These are phyloP conservation scores for Solanum appendiculatum DNA, from an alignment of 257 asterid genomes.

Conservation along the genomic window DNA sequence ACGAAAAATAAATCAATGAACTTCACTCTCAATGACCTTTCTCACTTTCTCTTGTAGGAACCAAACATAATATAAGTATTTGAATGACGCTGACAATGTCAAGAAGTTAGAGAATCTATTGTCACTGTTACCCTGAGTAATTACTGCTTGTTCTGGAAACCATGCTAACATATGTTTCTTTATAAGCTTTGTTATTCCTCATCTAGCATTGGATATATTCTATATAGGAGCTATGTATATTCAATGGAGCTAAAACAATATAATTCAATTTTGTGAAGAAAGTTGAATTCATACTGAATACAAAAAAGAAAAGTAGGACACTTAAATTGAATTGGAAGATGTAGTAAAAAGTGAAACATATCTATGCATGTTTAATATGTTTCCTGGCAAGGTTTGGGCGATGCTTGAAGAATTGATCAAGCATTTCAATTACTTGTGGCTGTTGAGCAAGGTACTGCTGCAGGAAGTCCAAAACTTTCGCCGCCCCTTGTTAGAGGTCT, in stretches of 20 bases:
- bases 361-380: not conserved
- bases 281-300: too few relatives aligned
- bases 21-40: not conserved
- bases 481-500: slow-evolving; percentile 39
- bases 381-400: slow-evolving; percentile 43
- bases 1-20: not conserved
- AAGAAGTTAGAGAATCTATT: not conserved
- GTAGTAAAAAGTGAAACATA: too few relatives aligned
- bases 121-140: too few relatives aligned
- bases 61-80: not conserved
- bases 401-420: slow-evolving; percentile 47
- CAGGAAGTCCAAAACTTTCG: slow-evolving; percentile 42
- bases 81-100: not conserved
- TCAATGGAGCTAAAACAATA: too few relatives aligned
- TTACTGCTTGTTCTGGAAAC: too few relatives aligned
- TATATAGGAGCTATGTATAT: too few relatives aligned
- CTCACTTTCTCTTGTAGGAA: not conserved
- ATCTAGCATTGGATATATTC: too few relatives aligned
- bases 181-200: too few relatives aligned
- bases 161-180: too few relatives aligned
- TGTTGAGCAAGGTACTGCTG: slow-evolving; percentile 53
- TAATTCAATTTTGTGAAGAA: too few relatives aligned
- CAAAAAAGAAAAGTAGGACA: too few relatives aligned
- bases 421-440: slow-evolving; percentile 64
- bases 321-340: too few relatives aligned